Percentiles rank a stretch among this genome's conserved stretches.
These are phyloP conservation scores for Trichothecium sympodiale DNA, from an alignment of 2,329 filamentous ascomycete genomes.

Conservation along the genomic window DNA sequence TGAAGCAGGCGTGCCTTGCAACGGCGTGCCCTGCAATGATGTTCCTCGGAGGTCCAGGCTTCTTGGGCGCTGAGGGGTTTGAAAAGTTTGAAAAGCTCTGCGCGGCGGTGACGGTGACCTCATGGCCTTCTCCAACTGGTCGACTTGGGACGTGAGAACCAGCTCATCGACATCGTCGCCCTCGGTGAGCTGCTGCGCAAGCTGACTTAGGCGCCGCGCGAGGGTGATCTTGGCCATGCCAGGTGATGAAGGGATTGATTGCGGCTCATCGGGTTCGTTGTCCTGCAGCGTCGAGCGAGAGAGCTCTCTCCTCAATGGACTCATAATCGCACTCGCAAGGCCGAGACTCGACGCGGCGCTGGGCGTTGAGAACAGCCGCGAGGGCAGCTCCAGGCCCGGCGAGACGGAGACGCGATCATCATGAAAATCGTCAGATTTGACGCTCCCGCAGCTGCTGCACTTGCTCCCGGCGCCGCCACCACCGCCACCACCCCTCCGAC, in stretches of 20 bases:
- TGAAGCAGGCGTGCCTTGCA: slow-evolving; percentile 22
- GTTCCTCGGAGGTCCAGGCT: slow-evolving; percentile 6
- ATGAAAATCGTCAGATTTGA: no score
- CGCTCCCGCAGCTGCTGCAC: no score
- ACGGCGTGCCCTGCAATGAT: slow-evolving; percentile 9
- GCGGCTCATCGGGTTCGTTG: neutral
- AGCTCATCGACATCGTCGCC: slow-evolving; percentile 22
- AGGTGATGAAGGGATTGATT: slow-evolving; percentile 1
- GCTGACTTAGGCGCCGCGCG: slow-evolving; percentile 26
- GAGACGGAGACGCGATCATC: no score
- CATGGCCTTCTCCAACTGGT: slow-evolving; percentile 22
- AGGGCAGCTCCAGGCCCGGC: no score
- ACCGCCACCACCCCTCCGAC: no score
- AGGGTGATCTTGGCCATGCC: slow-evolving; percentile 28
- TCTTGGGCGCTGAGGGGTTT: slow-evolving; percentile 5
- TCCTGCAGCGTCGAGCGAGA: slow-evolving; percentile 3
- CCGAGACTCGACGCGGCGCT: slow-evolving; percentile 2
- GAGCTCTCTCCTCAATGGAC: slow-evolving; percentile 5
- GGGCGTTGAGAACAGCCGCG: slow-evolving; percentile 1
- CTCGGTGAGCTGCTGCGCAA: slow-evolving; percentile 25
- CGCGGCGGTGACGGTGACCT: slow-evolving; percentile 2
- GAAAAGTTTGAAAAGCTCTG: slow-evolving; percentile 8
- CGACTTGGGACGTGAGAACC: slow-evolving; percentile 23
- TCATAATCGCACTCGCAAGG: neutral
- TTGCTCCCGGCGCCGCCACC: no score